phyloP scores from a whole-genome alignment of 139 green algal species.

The Edaphochlamys debaryana region DNA sequence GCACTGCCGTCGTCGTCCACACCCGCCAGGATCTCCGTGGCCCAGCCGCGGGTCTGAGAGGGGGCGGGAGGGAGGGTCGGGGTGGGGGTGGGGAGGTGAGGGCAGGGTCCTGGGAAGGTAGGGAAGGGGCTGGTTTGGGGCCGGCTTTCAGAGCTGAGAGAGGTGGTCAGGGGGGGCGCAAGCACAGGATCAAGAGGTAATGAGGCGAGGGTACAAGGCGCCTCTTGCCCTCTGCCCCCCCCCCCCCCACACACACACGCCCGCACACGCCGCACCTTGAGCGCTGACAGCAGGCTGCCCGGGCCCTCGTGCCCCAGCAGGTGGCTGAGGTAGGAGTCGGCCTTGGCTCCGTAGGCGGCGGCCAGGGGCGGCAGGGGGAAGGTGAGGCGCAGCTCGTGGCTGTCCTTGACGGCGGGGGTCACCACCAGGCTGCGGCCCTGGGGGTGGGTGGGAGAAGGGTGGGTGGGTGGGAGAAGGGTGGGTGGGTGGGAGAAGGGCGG shows the following conservation, averaged over 20 bases:
- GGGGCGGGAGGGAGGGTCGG: too few species aligned
- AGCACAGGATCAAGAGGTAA: too few species aligned
- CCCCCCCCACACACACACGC: too few species aligned
- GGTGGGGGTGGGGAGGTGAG: too few species aligned
- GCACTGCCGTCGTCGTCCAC: constrained; percentile 76
- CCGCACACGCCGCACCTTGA: too few species aligned
- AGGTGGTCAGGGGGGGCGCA: too few species aligned
- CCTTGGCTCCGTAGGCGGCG: constrained; percentile 81
- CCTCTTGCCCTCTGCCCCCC: too few species aligned
- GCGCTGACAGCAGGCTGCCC: constrained; percentile 83
- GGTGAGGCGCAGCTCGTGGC: constrained; percentile 80
- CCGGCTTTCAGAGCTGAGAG: too few species aligned
- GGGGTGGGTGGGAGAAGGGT: background rate
- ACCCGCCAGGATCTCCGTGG: constrained; percentile 84
- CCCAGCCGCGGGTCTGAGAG: constrained; percentile 73
- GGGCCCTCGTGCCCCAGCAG: constrained; percentile 94
- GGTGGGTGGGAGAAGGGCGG: background rate
- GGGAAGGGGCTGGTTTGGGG: background rate
- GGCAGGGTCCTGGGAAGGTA: background rate
- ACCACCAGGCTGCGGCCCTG: constrained; percentile 74
- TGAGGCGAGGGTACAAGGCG: too few species aligned
- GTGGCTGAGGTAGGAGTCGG: constrained; percentile 92
- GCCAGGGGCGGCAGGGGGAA: constrained; percentile 85
- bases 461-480: background rate
- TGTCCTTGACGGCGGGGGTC: constrained; percentile 83